Evolutionary conservation across 768 basidiomycete species (phyloP), one percentile per base, ranked within the genome.

Genomic region (Rhodocollybia butyracea): DNA sequence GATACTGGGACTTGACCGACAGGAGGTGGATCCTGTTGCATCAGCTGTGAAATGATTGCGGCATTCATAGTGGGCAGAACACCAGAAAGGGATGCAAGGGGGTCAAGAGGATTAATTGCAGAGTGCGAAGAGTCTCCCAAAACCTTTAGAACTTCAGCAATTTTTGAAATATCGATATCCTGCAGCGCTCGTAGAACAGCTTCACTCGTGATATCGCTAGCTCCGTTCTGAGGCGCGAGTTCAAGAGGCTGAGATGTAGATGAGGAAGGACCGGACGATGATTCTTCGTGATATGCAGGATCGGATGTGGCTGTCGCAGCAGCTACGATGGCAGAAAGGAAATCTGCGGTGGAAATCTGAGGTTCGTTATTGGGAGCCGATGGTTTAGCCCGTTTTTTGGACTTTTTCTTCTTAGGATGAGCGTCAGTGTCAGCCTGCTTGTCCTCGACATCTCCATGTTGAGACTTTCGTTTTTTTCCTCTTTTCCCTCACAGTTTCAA

Each of bases 181-280:
- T 91, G 88, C 46, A 91, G 68, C 11, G 82, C 83, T 31, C 84
- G 87, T 41, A 91, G 70, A 42, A 91, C 80, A 57, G 89, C 86
- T 46, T 91, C 89, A 61, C 82, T 88, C 24, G 86, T 86, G 12
- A 76, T 75, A 54, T 75, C 74, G 17, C 73, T 62, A 15, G 26
- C 5, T 2, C 22, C 29, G 22, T 34, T 30, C 50, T 15, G 29
- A n/a, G 6, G 27, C 29, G 15, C 30, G 31, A 11, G 17, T 24
- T 36, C n/a, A n/a, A n/a, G n/a, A n/a, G n/a, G 32, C 31, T 50
- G 47, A 17, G 31, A 12, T 34, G 32, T 38, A 10, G 46, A 10
- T 11, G 36, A 17, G 15, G 48, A 46, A 10, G 36, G 26, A 31
- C 40, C 53, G 36, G 55, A 13, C 22, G 36, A 36, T 15, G 38